Conservation (phyloP, 106 monocot species). For the Platanthera zijinensis region DNA sequence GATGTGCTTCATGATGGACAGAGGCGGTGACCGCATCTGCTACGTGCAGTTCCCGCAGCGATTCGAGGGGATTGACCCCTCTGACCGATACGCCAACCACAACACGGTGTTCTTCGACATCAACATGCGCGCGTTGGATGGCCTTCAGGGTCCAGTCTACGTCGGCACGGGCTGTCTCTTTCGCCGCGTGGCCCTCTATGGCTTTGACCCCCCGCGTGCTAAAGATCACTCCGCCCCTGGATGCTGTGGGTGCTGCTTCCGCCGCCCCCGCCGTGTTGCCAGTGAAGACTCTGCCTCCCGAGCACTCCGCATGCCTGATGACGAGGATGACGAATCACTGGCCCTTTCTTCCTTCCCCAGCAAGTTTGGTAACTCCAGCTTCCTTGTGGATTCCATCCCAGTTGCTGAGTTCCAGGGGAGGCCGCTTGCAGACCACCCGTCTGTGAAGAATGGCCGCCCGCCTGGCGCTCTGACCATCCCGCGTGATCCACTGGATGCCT, state of each 20-base stretch:
- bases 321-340: slow-evolving; percentile 22
- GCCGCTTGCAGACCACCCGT: slow-evolving; percentile 58
- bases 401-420: slow-evolving; percentile 60
- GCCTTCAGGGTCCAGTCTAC: slow-evolving; percentile 24
- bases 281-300: slow-evolving; percentile 18
- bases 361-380: slow-evolving; percentile 42
- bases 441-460: slow-evolving; percentile 61
- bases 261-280: not conserved
- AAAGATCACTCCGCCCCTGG: slow-evolving; percentile 15
- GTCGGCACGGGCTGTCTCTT: slow-evolving; percentile 25
- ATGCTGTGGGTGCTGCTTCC: slow-evolving; percentile 25
- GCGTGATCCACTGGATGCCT: slow-evolving; percentile 42
- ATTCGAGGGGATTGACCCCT: slow-evolving; percentile 60
- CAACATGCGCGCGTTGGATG: slow-evolving; percentile 61
- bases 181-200: slow-evolving; percentile 24
- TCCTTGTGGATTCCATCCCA: slow-evolving; percentile 52
- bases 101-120: slow-evolving; percentile 62
- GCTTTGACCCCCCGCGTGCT: slow-evolving; percentile 29
- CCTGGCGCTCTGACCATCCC: slow-evolving; percentile 54
- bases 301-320: slow-evolving; percentile 35
- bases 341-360: slow-evolving; percentile 30
- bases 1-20: slow-evolving; percentile 56
- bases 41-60: slow-evolving; percentile 62
- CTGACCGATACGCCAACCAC: slow-evolving; percentile 58
- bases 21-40: slow-evolving; percentile 49